Evolutionary conservation across 2,329 filamentous ascomycete genomes (phyloP).

Genomic region (Pseudogymnoascus sp.): DNA sequence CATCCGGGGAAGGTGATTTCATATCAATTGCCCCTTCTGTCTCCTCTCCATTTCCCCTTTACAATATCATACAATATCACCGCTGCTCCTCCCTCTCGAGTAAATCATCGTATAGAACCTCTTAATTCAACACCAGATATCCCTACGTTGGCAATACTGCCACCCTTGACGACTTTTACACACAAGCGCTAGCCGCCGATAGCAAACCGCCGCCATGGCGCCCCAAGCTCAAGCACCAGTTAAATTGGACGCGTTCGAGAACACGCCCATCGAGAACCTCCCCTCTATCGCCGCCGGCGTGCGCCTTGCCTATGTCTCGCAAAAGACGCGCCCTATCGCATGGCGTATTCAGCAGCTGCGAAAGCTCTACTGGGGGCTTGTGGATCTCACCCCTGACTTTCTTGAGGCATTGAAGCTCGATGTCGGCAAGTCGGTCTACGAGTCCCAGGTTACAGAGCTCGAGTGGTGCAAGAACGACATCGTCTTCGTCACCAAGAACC

Average conservation of each 20-base stretch:
- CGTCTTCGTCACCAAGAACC: slow-evolving; percentile 65
- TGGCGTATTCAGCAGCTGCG: slow-evolving; percentile 81
- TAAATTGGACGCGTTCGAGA: slow-evolving; percentile 38
- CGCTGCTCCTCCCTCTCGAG: background rate
- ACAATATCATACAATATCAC: background rate
- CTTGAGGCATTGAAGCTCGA: slow-evolving; percentile 69
- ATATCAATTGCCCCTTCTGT: background rate
- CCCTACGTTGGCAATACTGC: background rate
- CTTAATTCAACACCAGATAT: background rate
- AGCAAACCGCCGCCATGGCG: background rate
- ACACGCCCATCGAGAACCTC: slow-evolving; percentile 61
- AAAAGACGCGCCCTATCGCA: slow-evolving; percentile 73
- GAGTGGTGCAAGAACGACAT: slow-evolving; percentile 76
- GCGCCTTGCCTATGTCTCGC: slow-evolving; percentile 63
- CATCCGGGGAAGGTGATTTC: slow-evolving; percentile 1
- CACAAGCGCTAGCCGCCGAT: background rate
- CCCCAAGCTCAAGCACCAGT: background rate
- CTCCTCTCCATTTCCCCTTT: background rate
- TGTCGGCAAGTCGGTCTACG: slow-evolving; percentile 68
- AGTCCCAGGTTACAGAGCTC: slow-evolving; percentile 67
- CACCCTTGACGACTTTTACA: background rate
- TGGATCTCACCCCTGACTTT: slow-evolving; percentile 67
- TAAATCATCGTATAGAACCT: background rate
- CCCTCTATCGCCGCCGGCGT: slow-evolving; percentile 50
- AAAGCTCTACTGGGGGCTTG: slow-evolving; percentile 88